Percentiles rank a stretch among this genome's conserved stretches.
Conservation (phyloP, 2,329 filamentous ascomycete genomes). For the Apiospora pterosperma region DNA sequence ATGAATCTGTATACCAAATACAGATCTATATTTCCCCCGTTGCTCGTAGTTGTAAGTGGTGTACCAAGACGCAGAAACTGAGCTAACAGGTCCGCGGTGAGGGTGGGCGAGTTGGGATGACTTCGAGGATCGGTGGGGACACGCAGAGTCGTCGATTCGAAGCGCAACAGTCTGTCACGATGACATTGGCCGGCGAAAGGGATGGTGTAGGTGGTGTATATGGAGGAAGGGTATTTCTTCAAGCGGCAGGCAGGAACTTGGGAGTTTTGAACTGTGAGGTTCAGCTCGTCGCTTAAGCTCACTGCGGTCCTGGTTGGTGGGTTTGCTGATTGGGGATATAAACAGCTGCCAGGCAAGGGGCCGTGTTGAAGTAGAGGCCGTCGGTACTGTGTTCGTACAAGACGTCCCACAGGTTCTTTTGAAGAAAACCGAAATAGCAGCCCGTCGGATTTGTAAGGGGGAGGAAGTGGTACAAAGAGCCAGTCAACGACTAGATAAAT, state of each 20-base stretch:
- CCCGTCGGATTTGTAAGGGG: neutral
- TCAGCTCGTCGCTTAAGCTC: neutral
- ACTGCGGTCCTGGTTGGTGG: neutral
- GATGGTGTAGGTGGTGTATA: neutral
- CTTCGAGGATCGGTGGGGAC: neutral
- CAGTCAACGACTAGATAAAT: neutral
- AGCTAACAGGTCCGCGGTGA: conserved; percentile 12
- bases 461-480: neutral
- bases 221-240: neutral
- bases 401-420: neutral
- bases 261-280: neutral
- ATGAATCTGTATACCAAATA: neutral
- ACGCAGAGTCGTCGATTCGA: neutral
- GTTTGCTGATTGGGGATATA: neutral
- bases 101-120: neutral
- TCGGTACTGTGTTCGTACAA: neutral
- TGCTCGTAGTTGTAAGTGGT: neutral
- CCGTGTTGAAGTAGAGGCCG: neutral
- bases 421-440: neutral
- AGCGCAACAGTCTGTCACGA: neutral
- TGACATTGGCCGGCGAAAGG: neutral
- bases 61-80: conserved; percentile 9
- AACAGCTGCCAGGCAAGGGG: conserved; percentile 3
- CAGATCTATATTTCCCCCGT: neutral
- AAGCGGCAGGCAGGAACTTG: neutral